phyloP scores from a whole-genome alignment of 2,329 filamentous ascomycete genomes.

The Cercospora sojina region DNA sequence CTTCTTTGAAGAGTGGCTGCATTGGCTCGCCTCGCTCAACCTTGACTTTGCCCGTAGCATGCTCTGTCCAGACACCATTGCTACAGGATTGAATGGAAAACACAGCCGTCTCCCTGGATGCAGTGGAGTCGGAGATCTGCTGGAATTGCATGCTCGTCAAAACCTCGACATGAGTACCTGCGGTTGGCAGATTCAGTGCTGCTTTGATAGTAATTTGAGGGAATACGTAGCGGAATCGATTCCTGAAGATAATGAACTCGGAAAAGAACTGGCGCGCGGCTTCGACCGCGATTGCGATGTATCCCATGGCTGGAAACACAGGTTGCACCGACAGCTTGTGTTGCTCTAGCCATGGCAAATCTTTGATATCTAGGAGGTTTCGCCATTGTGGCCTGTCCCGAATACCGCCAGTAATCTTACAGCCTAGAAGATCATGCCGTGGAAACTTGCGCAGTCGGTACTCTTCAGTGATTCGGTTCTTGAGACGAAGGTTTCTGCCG shows the following conservation, averaged over 20 bases:
- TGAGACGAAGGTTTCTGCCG: not conserved
- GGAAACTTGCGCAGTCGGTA: conserved; percentile 6
- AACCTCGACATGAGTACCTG: not conserved
- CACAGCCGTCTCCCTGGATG: not conserved
- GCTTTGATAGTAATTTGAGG: not conserved
- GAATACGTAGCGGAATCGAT: not conserved
- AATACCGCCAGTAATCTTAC: not conserved
- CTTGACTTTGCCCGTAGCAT: not conserved
- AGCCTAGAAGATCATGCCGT: conserved; percentile 12
- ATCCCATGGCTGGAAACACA: conserved; percentile 21
- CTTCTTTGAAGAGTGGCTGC: not conserved
- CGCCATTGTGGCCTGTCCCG: not conserved
- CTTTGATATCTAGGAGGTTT: not conserved
- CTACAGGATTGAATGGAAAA: not conserved
- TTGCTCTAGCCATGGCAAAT: conserved; percentile 31
- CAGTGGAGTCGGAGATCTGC: not conserved
- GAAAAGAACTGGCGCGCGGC: conserved; percentile 11
- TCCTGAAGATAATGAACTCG: not conserved
- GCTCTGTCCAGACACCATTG: not conserved
- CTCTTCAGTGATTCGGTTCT: conserved; percentile 1
- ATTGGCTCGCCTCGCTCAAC: not conserved
- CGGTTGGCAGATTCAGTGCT: not conserved
- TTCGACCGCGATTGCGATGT: conserved; percentile 18
- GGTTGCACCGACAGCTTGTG: conserved; percentile 26
- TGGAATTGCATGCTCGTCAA: not conserved